Conservation (phyloP, 768 basidiomycete genomes). For the Suillus americanus region DNA sequence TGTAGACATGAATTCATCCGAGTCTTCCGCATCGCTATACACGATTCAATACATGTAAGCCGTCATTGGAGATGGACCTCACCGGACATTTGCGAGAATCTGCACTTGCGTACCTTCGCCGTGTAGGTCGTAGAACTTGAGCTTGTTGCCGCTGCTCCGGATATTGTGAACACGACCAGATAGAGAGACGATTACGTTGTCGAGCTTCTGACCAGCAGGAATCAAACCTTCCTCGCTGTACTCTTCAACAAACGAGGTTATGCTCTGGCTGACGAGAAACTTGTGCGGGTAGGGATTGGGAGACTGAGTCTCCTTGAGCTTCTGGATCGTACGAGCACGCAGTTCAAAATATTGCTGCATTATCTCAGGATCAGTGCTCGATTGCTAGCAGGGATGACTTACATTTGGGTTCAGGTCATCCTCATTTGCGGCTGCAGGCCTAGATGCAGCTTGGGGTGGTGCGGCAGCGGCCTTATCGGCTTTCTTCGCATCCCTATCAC, state of each 20-base stretch:
- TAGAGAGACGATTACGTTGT: constrained; percentile 57
- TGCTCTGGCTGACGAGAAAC: constrained; percentile 83
- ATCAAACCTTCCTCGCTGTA: constrained; percentile 79
- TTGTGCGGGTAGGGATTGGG: constrained; percentile 99
- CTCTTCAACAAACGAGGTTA: constrained; percentile 68
- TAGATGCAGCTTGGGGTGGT: constrained; percentile 41
- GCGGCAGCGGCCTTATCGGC: constrained; percentile 67
- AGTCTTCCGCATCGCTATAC: constrained; percentile 61
- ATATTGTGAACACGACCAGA: constrained; percentile 94
- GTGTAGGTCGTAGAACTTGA: constrained; percentile 92
- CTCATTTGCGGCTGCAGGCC: constrained; percentile 50
- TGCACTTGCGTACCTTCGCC: constrained; percentile 93
- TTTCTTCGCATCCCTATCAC: constrained; percentile 72
- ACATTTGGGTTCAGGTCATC: constrained; percentile 92
- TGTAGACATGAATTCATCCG: constrained; percentile 60
- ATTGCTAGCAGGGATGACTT: constrained; percentile 32
- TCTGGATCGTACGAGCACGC: constrained; percentile 84
- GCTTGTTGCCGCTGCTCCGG: constrained; percentile 76
- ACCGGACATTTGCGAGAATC: constrained; percentile 88
- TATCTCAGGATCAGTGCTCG: neutral
- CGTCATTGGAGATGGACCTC: constrained; percentile 31
- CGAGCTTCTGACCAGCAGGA: constrained; percentile 62
- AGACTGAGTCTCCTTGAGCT: constrained; percentile 77
- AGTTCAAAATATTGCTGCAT: constrained; percentile 96
- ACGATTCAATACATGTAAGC: neutral